Evolutionary conservation across 2,329 filamentous ascomycete genomes (phyloP).

Genomic region (Monosporascus ibericus): DNA sequence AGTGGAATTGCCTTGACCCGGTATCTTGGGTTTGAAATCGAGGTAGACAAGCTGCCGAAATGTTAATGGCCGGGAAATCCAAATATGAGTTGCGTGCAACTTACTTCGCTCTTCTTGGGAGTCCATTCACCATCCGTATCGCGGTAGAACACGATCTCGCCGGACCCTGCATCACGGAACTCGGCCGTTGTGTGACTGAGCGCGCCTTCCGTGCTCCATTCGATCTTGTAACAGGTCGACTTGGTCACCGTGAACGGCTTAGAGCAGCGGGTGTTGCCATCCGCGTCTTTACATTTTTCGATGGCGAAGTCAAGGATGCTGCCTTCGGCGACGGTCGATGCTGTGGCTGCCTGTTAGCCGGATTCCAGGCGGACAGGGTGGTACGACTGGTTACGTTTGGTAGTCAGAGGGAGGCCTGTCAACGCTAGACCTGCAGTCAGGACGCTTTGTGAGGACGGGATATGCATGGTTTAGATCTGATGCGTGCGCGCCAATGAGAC

Average conservation of each 20-base stretch:
- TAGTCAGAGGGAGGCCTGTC: constrained; percentile 10
- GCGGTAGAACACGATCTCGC: constrained; percentile 37
- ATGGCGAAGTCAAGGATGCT: constrained; percentile 35
- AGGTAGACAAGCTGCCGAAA: constrained; percentile 32
- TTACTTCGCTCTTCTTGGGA: constrained; percentile 34
- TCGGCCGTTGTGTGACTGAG: constrained; percentile 30
- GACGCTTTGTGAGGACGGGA: constrained; percentile 22
- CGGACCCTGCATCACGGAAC: constrained; percentile 24
- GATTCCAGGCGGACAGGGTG: neutral
- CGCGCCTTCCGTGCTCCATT: constrained; percentile 33
- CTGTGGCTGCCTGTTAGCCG: constrained; percentile 7
- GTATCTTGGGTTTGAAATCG: constrained; percentile 41
- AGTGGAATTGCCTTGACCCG: constrained; percentile 36
- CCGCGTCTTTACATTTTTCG: constrained; percentile 33
- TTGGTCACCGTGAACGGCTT: constrained; percentile 34
- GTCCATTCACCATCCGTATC: constrained; percentile 41
- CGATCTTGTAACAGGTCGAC: constrained; percentile 33
- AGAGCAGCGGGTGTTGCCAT: constrained; percentile 32
- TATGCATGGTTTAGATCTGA: constrained; percentile 16
- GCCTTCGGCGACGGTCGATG: constrained; percentile 24
- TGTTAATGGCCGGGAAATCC: neutral
- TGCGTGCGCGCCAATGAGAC: too few relatives aligned
- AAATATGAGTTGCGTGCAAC: constrained; percentile 6
- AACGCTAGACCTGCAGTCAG: constrained; percentile 22
- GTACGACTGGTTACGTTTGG: constrained; percentile 10